phyloP scores from a whole-genome alignment of 2,329 filamentous ascomycete species.

The Pseudonectria buxi region DNA sequence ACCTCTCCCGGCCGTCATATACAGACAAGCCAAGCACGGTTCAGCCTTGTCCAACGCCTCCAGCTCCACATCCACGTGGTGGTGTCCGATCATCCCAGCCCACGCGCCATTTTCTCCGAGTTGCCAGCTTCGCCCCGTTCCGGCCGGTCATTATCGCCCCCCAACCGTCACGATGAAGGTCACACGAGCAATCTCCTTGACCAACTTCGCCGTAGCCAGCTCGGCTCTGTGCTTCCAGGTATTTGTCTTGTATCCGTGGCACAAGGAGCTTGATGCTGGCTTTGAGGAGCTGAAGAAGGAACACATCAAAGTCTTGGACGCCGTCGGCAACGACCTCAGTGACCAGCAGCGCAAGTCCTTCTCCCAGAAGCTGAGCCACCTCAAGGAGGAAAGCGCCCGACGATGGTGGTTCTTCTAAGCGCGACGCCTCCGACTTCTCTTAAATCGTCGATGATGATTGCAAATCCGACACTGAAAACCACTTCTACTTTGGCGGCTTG shows the following conservation, averaged over 20 bases:
- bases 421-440: too few species aligned
- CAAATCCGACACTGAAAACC: too few species aligned
- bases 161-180: slow-evolving; percentile 14
- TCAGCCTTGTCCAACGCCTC: too few species aligned
- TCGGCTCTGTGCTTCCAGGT: slow-evolving; percentile 62
- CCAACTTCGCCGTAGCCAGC: slow-evolving; percentile 55
- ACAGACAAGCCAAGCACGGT: too few species aligned
- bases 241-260: slow-evolving; percentile 65
- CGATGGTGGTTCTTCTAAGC: slow-evolving; percentile 12
- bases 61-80: too few species aligned
- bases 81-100: too few species aligned
- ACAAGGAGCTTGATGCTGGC: slow-evolving; percentile 56
- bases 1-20: too few species aligned
- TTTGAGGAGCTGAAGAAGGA: slow-evolving; percentile 35
- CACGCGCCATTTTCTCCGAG: too few species aligned
- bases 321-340: slow-evolving; percentile 22
- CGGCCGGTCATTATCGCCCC: too few species aligned
- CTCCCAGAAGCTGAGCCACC: slow-evolving; percentile 6
- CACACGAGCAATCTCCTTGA: slow-evolving; percentile 21
- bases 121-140: too few species aligned
- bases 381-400: slow-evolving; percentile 7
- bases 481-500: too few species aligned
- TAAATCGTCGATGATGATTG: too few species aligned
- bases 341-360: slow-evolving; percentile 4
- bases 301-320: slow-evolving; percentile 17